These are phyloP conservation scores for Stagonosporopsis vannaccii DNA, from an alignment of 2,329 filamentous ascomycete species.

Conservation along the genomic window DNA sequence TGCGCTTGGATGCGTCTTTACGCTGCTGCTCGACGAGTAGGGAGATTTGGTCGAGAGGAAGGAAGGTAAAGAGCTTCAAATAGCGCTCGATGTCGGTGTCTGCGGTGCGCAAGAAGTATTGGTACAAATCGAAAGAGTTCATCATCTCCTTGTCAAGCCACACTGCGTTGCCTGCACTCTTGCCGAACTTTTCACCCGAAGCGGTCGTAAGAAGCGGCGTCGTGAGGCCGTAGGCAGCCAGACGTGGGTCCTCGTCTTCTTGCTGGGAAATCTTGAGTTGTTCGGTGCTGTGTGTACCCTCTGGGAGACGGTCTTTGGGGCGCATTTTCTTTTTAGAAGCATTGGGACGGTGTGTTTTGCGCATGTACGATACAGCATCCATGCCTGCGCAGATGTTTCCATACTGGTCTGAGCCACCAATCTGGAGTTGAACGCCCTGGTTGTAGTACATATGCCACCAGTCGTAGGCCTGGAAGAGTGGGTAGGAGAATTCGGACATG, in stretches of 20 bases:
- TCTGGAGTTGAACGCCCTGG: slow-evolving; percentile 78
- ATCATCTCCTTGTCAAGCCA: slow-evolving; percentile 90
- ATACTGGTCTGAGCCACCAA: slow-evolving; percentile 94
- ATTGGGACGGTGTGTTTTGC: slow-evolving; percentile 39
- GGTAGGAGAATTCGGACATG: slow-evolving; percentile 91
- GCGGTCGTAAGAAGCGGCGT: slow-evolving; percentile 88
- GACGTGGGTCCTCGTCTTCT: slow-evolving; percentile 45
- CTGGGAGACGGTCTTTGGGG: too few species aligned
- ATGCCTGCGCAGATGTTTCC: slow-evolving; percentile 94
- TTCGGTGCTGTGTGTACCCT: too few species aligned
- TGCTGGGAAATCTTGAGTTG: too few species aligned
- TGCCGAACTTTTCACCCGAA: slow-evolving; percentile 89
- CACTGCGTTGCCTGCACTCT: slow-evolving; percentile 90
- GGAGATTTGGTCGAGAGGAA: slow-evolving; percentile 74
- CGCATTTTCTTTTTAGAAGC: too few species aligned
- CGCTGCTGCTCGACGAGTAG: slow-evolving; percentile 72
- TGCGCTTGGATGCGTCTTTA: slow-evolving; percentile 71
- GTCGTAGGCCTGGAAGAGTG: slow-evolving; percentile 93
- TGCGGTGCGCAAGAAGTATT: slow-evolving; percentile 83
- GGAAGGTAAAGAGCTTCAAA: slow-evolving; percentile 88
- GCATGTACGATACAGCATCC: slow-evolving; percentile 82
- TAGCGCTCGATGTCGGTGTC: slow-evolving; percentile 84
- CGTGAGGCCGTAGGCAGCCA: slow-evolving; percentile 80
- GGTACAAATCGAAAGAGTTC: slow-evolving; percentile 83
- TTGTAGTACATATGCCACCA: slow-evolving; percentile 87